Percentiles rank a stretch among this genome's conserved stretches.
Evolutionary conservation across 495 filamentous ascomycete species (phyloP).

Genomic region (Penicillium egyptiacum): DNA sequence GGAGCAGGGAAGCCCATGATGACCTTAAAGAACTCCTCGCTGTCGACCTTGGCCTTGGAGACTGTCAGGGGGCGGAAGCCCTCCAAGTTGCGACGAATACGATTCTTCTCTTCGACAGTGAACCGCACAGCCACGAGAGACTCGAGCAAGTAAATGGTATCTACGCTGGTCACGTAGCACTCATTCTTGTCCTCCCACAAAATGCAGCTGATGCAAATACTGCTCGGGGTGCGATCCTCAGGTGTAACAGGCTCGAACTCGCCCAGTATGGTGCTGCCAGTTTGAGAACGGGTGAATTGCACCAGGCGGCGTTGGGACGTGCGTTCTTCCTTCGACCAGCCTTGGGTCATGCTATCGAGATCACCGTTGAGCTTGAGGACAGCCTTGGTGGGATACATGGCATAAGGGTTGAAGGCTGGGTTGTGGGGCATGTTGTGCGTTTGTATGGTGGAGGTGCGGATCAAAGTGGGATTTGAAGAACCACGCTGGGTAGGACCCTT

Average conservation of each 20-base stretch:
- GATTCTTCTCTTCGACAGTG: constrained; percentile 95
- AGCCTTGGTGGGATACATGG: constrained; percentile 83
- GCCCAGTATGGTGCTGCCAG: constrained; percentile 67
- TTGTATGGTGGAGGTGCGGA: constrained; percentile 80
- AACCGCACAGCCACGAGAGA: constrained; percentile 80
- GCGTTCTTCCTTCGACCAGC: constrained; percentile 80
- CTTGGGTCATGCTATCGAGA: constrained; percentile 71
- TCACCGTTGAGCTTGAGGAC: constrained; percentile 82
- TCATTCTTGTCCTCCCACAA: constrained; percentile 88
- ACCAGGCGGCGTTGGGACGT: constrained; percentile 77
- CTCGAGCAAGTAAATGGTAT: constrained; percentile 91
- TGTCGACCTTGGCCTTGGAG: constrained; percentile 86
- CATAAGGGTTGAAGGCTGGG: constrained; percentile 72
- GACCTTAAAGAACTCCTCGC: constrained; percentile 95
- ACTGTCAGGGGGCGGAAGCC: constrained; percentile 87
- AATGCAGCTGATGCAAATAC: constrained; percentile 87
- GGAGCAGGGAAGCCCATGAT: constrained; percentile 97
- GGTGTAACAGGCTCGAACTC: constrained; percentile 69
- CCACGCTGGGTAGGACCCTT: constrained; percentile 45
- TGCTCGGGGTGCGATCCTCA: constrained; percentile 66
- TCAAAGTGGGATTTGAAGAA: constrained; percentile 63
- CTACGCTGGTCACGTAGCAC: constrained; percentile 92
- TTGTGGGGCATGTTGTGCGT: constrained; percentile 45
- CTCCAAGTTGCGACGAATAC: constrained; percentile 92
- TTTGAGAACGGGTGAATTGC: constrained; percentile 78